Evolutionary conservation across 78 protist species (phyloP), one percentile per base, ranked within the genome.

Genomic region (Neovahlkampfia damariscottae): DNA sequence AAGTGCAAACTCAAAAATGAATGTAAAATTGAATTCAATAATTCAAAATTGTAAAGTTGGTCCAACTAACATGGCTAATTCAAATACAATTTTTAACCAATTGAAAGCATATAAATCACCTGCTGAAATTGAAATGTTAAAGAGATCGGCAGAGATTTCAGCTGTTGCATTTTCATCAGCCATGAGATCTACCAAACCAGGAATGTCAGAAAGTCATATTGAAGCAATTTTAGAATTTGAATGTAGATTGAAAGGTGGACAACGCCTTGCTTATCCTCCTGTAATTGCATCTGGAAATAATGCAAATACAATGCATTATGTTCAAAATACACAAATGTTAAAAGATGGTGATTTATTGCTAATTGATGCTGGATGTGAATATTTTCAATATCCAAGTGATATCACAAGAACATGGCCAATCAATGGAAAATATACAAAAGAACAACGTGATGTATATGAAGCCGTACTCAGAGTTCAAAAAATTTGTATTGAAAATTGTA

Each of bases 361-460:
- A 32, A 1, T 39, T 27, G 91, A 88, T 73, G 10, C 66, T 59
- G 92, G 92, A 28, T 40, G 38, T 38, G 85, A 84, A 58, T 50
- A 68, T 66, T 38, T 70, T 62, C 29, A 82, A 40, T 88, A 88
- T 39, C 39, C 82, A n/a, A 19, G 83, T 10, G 92, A 88, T 66
- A 40, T 88, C 40, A 85, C 92, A 19, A 10, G 81, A 58, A 35
- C 83, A 9, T 85, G 75, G 69, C 92, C 92, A 0, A 68, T 72
- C 28, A 2, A 19, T 31, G 90, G 90, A 34, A 3, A 29, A 10
- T 86, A 59, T 67, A 34, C 35, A 2, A 32, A 5, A 5, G 72
- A 27, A 6, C 91, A 87, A 74, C n/a, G 10, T n/a, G n/a, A 8
- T 4, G 40, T 87, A 36, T 84, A 86, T 77, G 62, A 73, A n/a